Evolutionary conservation across 2,329 filamentous ascomycete genomes (phyloP), one percentile per base, ranked within the genome.

Genomic region (Xylariomycetidae sp.): DNA sequence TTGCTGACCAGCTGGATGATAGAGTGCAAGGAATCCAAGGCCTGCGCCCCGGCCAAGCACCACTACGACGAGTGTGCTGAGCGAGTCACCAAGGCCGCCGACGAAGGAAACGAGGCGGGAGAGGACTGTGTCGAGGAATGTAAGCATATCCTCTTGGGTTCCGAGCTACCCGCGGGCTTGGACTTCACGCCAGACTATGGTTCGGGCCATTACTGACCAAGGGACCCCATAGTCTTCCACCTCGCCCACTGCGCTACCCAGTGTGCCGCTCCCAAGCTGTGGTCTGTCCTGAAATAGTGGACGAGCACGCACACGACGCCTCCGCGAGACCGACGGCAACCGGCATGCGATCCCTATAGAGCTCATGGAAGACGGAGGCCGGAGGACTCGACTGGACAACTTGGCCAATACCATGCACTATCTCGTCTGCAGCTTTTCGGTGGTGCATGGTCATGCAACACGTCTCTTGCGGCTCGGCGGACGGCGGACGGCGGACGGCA

Each of bases 91-190:
- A 57, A 57, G 39, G 61, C 65, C 48, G 78, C 87, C 56, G 76
- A 82, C 51, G 75, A 82, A 46, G 79, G 82, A 52, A 81, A 71
- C 35, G 79, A 85, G 57, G 92, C 96, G 76, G 88, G 85, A 56
- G 92, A 98, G 76, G 89, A 96, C 72, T 98, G 92, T 57, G 87
- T 96, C 50, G 92, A 98, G 74, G 92, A 98, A 74, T 98, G 92
- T 96, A 83, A 67, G 89, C 79, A 16, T 18, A 16, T 29, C 19
- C 31, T 20, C 8, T 13, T 19, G 13, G 6, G n/a, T 6, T 23
- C 22, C 34, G 23, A 17, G 9, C n/a, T 19, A 3, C 22, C 3
- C 14, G 10, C 8, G 13, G 15, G 17, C 3, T 23, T 19, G 14
- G 17, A n/a, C n/a, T n/a, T n/a, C n/a, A n/a, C n/a, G 17, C 9